A percentile compares a stretch with the other conserved stretches of the same genome.
These are phyloP conservation scores for Fusarium liriodendri DNA, from an alignment of 2,329 filamentous ascomycete species.

Conservation along the genomic window DNA sequence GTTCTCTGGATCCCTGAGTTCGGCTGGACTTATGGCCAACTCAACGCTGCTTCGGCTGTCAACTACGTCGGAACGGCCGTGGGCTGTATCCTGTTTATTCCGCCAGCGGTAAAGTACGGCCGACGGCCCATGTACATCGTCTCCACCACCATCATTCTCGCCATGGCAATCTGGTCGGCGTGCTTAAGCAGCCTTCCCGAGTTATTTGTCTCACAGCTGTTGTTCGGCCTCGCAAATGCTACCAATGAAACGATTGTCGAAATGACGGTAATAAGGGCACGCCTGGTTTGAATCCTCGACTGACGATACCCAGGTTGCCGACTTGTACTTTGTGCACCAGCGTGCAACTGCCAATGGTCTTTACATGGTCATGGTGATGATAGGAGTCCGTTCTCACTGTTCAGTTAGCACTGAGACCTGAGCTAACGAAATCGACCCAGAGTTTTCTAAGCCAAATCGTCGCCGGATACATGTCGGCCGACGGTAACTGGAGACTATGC, in stretches of 20 bases:
- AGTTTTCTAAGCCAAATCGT: constrained; percentile 43
- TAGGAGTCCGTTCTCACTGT: constrained; percentile 31
- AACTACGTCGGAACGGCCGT: constrained; percentile 43
- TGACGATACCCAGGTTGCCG: constrained; percentile 31
- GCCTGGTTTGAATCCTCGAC: too few species aligned
- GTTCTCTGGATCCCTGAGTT: constrained; percentile 43
- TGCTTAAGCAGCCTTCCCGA: constrained; percentile 31
- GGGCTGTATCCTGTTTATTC: constrained; percentile 47
- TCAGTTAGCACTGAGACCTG: too few species aligned
- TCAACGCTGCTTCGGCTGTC: constrained; percentile 37
- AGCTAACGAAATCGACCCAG: background rate
- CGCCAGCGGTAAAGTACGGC: constrained; percentile 46
- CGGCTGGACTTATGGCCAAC: constrained; percentile 29
- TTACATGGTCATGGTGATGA: constrained; percentile 44
- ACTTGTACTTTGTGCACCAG: constrained; percentile 47
- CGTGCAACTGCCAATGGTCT: constrained; percentile 42
- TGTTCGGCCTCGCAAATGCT: constrained; percentile 48
- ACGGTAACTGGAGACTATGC: constrained; percentile 41
- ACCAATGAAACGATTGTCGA: constrained; percentile 51
- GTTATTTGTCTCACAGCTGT: constrained; percentile 38
- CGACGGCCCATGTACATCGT: constrained; percentile 44
- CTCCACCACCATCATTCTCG: constrained; percentile 32
- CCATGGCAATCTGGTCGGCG: constrained; percentile 34
- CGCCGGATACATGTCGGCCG: constrained; percentile 41
- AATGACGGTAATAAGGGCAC: constrained; percentile 43